Evolutionary conservation across 2,329 filamentous ascomycete genomes (phyloP).

Genomic region (Ceratocystis albifundus): DNA sequence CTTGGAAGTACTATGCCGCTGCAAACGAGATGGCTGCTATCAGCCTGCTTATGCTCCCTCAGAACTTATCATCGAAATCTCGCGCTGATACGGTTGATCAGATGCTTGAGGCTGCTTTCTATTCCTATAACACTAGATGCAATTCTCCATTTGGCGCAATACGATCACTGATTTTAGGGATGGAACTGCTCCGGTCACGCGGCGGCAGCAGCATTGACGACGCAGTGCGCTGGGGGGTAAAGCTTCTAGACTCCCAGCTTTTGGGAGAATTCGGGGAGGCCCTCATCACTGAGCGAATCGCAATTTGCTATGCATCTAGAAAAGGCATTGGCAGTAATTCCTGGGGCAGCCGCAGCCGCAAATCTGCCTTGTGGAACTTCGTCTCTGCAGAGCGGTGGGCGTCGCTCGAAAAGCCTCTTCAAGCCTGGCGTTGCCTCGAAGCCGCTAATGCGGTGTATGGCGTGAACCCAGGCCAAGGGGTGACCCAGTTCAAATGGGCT

Average conservation of each 20-base stretch:
- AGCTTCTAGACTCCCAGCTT: slow-evolving; percentile 67
- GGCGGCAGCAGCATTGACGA: slow-evolving; percentile 74
- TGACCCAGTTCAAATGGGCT: slow-evolving; percentile 16
- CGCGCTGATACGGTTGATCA: slow-evolving; percentile 72
- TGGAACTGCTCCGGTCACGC: slow-evolving; percentile 73
- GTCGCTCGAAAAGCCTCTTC: slow-evolving; percentile 59
- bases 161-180: slow-evolving; percentile 60
- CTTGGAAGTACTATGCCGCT: slow-evolving; percentile 89
- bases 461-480: slow-evolving; percentile 9
- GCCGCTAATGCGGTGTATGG: slow-evolving; percentile 26
- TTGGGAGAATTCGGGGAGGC: slow-evolving; percentile 66
- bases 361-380: slow-evolving; percentile 81
- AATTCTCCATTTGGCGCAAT: slow-evolving; percentile 67
- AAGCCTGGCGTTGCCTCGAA: slow-evolving; percentile 66
- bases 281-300: slow-evolving; percentile 74
- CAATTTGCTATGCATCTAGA: slow-evolving; percentile 69
- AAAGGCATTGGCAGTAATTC: slow-evolving; percentile 52
- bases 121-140: slow-evolving; percentile 84
- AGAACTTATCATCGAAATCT: slow-evolving; percentile 59
- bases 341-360: slow-evolving; percentile 64
- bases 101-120: slow-evolving; percentile 79
- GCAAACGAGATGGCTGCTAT: slow-evolving; percentile 91
- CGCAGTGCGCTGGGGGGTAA: slow-evolving; percentile 72
- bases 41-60: slow-evolving; percentile 66
- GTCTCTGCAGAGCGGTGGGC: slow-evolving; percentile 78